These are phyloP conservation scores for Citrus mangshanensis DNA, from an alignment of 345 rosid genomes.

Conservation along the genomic window DNA sequence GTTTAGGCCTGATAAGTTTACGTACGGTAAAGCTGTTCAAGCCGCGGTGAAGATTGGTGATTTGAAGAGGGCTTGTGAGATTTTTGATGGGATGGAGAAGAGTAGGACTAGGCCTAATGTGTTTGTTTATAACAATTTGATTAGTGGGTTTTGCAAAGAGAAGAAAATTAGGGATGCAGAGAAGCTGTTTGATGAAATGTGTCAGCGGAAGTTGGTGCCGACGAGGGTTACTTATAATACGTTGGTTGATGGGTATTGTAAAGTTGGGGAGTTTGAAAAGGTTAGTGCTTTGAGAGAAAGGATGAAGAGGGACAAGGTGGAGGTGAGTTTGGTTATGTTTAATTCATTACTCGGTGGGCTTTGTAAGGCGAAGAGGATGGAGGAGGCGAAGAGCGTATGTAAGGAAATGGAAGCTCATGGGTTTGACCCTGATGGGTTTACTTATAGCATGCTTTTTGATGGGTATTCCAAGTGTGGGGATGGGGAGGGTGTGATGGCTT, in stretches of 20 bases:
- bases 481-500: slow-evolving; percentile 37
- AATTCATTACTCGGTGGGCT: slow-evolving; percentile 67
- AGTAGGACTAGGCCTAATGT: slow-evolving; percentile 41
- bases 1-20: slow-evolving; percentile 51
- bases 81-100: slow-evolving; percentile 54
- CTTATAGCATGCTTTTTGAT: slow-evolving; percentile 55
- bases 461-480: slow-evolving; percentile 43
- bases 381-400: slow-evolving; percentile 46
- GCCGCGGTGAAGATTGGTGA: slow-evolving; percentile 68
- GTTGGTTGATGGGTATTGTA: slow-evolving; percentile 71
- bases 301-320: slow-evolving; percentile 50
- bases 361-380: slow-evolving; percentile 54
- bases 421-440: slow-evolving; percentile 60
- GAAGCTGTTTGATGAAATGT: slow-evolving; percentile 69
- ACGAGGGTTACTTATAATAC: slow-evolving; percentile 60
- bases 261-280: slow-evolving; percentile 48
- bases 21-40: slow-evolving; percentile 66
- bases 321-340: slow-evolving; percentile 58
- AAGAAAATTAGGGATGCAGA: slow-evolving; percentile 59
- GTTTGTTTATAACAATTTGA: slow-evolving; percentile 64
- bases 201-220: slow-evolving; percentile 30
- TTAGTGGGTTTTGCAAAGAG: slow-evolving; percentile 53
- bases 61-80: slow-evolving; percentile 43
- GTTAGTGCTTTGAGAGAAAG: slow-evolving; percentile 45
- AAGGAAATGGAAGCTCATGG: slow-evolving; percentile 66